These are phyloP conservation scores for Edaphochlamys debaryana DNA, from an alignment of 139 green algal species.

Conservation along the genomic window DNA sequence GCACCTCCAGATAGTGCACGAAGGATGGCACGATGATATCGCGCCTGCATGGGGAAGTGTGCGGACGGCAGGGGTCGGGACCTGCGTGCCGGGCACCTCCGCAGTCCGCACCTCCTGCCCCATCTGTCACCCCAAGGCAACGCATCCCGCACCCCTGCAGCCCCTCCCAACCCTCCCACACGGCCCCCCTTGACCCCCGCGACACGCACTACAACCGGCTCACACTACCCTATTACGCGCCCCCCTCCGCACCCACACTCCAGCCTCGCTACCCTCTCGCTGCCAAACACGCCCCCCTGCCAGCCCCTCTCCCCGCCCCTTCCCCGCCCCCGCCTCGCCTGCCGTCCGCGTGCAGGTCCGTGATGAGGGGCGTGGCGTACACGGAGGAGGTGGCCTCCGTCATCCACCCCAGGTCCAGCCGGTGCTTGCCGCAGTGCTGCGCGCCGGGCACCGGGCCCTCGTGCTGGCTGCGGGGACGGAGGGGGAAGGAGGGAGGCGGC, in stretches of 20 bases:
- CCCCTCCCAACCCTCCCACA: no score
- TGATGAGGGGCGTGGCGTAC: constrained; percentile 96
- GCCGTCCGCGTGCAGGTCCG: constrained; percentile 90
- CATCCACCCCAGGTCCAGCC: constrained; percentile 92
- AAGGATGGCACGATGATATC: constrained; percentile 96
- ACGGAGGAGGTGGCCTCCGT: constrained; percentile 83
- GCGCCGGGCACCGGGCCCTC: constrained; percentile 7
- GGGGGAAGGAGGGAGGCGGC: neutral
- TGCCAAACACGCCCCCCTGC: neutral
- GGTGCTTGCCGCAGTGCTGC: constrained; percentile 27
- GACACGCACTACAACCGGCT: no score
- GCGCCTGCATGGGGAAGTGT: neutral
- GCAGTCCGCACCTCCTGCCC: no score
- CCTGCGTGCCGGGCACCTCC: no score
- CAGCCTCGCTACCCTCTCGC: no score
- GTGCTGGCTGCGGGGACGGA: constrained; percentile 27
- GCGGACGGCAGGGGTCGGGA: no score
- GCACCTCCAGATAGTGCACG: constrained; percentile 92
- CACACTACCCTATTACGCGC: no score
- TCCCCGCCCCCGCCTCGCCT: neutral
- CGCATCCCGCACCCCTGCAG: no score
- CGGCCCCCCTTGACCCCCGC: no score
- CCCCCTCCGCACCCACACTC: no score
- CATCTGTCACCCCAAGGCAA: no score
- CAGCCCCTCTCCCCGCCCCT: constrained; percentile 54